These are phyloP conservation scores for Cymbopogon flexuosus DNA, from an alignment of 202 grass and related monocot species.

Conservation along the genomic window DNA sequence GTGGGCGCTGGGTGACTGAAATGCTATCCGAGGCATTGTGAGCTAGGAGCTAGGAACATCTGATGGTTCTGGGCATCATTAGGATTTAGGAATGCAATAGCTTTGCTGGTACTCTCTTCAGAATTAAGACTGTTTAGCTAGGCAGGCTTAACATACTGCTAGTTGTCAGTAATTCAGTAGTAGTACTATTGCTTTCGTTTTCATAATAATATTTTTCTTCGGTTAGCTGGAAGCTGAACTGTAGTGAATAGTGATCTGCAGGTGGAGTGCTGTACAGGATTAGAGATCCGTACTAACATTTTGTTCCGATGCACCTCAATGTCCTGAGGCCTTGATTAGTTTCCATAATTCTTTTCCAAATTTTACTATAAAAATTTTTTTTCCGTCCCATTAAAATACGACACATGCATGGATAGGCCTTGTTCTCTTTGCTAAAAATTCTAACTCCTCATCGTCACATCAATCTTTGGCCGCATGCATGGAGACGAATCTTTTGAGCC, in stretches of 20 bases:
- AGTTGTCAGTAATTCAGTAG: neutral
- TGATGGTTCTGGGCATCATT: neutral
- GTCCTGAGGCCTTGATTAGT: too few species aligned
- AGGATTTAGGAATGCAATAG: neutral
- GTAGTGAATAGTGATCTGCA: neutral
- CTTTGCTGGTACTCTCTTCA: neutral
- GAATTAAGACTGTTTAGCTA: neutral
- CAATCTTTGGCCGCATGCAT: too few species aligned
- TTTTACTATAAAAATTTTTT: too few species aligned
- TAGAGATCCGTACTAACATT: neutral
- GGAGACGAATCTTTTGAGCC: too few species aligned
- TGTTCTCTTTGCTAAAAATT: too few species aligned
- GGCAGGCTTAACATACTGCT: neutral
- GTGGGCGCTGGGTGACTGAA: slow-evolving; percentile 24
- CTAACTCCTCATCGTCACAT: too few species aligned
- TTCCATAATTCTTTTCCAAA: too few species aligned
- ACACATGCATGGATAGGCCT: too few species aligned
- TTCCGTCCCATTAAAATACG: too few species aligned
- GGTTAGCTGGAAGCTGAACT: neutral
- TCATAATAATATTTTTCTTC: neutral
- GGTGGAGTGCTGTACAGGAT: neutral
- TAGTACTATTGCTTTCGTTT: neutral
- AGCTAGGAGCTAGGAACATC: neutral
- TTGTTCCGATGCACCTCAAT: too few species aligned
- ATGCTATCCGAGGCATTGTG: neutral